A percentile compares a stretch with the other conserved stretches of the same genome.
Conservation (phyloP, 75 land plant species). For the Chamaecyparis obtusa region DNA sequence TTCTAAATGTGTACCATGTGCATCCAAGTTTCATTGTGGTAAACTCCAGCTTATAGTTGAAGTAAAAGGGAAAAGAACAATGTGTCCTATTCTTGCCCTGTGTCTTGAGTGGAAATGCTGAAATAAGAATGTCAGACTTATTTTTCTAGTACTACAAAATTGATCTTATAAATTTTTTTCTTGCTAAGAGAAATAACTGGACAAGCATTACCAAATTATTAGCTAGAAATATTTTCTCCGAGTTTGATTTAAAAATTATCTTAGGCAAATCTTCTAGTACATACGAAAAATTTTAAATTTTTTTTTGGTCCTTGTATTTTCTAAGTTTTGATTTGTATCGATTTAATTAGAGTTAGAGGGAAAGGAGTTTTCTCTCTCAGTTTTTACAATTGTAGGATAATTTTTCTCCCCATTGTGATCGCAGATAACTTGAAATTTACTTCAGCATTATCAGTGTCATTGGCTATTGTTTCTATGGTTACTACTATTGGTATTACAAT, state of each 20-base stretch:
- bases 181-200: not conserved
- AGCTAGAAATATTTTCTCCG: not conserved
- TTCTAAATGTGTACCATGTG: not conserved
- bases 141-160: not conserved
- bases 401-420: not conserved
- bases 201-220: not conserved
- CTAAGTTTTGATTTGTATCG: not conserved
- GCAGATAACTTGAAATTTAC: constrained; percentile 85
- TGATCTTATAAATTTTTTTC: not conserved
- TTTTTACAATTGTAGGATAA: not conserved
- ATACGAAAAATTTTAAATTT: not conserved
- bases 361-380: not conserved
- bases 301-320: not conserved
- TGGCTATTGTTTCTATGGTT: constrained; percentile 83
- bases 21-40: not conserved
- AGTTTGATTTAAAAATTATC: not conserved
- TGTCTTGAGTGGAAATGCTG: not conserved
- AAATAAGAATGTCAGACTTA: not conserved
- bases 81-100: not conserved
- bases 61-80: not conserved
- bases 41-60: not conserved
- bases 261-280: not conserved
- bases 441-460: constrained; percentile 88
- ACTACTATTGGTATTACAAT: constrained; percentile 66
- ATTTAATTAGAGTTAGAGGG: not conserved